Percentiles rank a stretch among this genome's conserved stretches.
phyloP scores from a whole-genome alignment of 2,329 filamentous ascomycete species.

The Penicillium sp. region DNA sequence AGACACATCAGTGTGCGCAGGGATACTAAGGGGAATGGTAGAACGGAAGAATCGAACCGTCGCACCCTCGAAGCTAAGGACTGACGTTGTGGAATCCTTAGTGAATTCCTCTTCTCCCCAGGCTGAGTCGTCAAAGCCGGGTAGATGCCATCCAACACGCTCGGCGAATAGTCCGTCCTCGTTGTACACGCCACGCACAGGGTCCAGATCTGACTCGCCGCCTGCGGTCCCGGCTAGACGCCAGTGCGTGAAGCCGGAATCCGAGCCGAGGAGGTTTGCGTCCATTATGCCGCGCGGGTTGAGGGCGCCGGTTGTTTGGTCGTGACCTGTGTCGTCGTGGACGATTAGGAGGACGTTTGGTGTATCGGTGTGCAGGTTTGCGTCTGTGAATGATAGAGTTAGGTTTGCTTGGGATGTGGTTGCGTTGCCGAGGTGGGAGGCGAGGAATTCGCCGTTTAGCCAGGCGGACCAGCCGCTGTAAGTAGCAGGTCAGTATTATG shows the following conservation, averaged over 20 bases:
- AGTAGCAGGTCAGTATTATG: background rate
- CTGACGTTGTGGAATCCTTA: slow-evolving; percentile 23
- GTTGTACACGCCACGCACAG: slow-evolving; percentile 54
- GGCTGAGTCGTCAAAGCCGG: slow-evolving; percentile 50
- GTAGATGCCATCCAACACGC: slow-evolving; percentile 58
- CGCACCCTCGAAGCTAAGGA: slow-evolving; percentile 46
- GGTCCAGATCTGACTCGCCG: slow-evolving; percentile 53
- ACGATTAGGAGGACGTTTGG: slow-evolving; percentile 60
- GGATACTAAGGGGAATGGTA: slow-evolving; percentile 50
- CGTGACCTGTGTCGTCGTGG: slow-evolving; percentile 51
- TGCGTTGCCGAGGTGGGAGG: slow-evolving; percentile 51
- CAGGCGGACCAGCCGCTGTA: slow-evolving; percentile 55
- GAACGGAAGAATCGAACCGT: slow-evolving; percentile 59
- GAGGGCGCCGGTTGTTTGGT: slow-evolving; percentile 28
- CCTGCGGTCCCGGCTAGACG: slow-evolving; percentile 58
- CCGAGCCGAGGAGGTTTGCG: slow-evolving; percentile 48
- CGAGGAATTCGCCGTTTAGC: slow-evolving; percentile 57
- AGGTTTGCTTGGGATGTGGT: slow-evolving; percentile 22
- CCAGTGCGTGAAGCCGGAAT: slow-evolving; percentile 53
- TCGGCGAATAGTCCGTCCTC: slow-evolving; percentile 60
- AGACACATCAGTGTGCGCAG: slow-evolving; percentile 53
- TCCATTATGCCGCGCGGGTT: slow-evolving; percentile 42
- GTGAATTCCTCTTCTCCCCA: slow-evolving; percentile 40
- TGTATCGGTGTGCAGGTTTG: slow-evolving; percentile 47
- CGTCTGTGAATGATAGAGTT: slow-evolving; percentile 52